A percentile compares a stretch with the other conserved stretches of the same genome.
Conservation (phyloP, 371 early-diverging fungal species). For the Capniomyces stellatus region DNA sequence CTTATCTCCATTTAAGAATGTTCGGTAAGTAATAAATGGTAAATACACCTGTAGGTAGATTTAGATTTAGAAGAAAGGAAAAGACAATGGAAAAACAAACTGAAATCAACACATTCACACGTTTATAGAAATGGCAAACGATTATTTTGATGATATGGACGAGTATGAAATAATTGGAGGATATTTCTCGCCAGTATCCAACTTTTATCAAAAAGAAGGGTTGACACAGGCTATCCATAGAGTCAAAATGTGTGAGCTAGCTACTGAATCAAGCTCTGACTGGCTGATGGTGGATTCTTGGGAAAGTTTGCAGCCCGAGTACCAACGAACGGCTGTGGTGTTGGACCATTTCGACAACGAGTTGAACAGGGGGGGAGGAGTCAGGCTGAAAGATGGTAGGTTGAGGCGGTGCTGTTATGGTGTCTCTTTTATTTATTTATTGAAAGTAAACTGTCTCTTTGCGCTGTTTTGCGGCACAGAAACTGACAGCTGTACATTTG, state of each 20-base stretch:
- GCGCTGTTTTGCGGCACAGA: too few species aligned
- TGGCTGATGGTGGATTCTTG: slow-evolving; percentile 95
- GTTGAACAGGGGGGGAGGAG: slow-evolving; percentile 49
- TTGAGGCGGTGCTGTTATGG: too few species aligned
- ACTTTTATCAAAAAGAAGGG: slow-evolving; percentile 81
- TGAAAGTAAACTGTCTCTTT: too few species aligned
- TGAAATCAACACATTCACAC: neutral
- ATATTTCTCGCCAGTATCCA: slow-evolving; percentile 91
- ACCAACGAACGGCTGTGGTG: slow-evolving; percentile 76
- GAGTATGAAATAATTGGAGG: slow-evolving; percentile 80
- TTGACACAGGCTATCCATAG: slow-evolving; percentile 69
- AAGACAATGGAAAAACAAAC: neutral
- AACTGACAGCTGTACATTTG: too few species aligned
- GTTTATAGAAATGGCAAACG: slow-evolving; percentile 76
- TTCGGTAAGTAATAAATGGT: slow-evolving; percentile 56
- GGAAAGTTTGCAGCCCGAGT: slow-evolving; percentile 68
- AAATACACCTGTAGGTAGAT: neutral
- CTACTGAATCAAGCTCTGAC: slow-evolving; percentile 55
- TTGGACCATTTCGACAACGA: slow-evolving; percentile 84
- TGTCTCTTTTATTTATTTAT: too few species aligned
- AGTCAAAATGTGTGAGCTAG: slow-evolving; percentile 83
- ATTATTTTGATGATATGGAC: slow-evolving; percentile 48
- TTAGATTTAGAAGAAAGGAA: neutral
- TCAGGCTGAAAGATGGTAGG: slow-evolving; percentile 6
- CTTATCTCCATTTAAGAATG: slow-evolving; percentile 93